phyloP scores from a whole-genome alignment of 1,284 basidiomycete genomes.

The Ustilago shanxiensis region DNA sequence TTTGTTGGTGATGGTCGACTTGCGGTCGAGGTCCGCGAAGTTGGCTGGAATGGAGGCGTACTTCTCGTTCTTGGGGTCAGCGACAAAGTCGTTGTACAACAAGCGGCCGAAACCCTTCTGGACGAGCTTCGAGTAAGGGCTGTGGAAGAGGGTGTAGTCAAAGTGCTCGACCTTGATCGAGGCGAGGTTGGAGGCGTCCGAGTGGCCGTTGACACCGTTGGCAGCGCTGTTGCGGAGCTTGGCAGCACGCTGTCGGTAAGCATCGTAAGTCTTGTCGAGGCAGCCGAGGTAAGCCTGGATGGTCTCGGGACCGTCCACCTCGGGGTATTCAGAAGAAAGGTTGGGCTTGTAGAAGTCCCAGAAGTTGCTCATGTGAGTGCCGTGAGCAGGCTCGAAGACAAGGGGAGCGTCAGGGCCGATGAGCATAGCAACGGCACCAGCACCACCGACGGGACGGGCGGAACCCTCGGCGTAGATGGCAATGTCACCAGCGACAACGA shows the following conservation, averaged over 20 bases:
- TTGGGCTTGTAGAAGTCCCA: conserved; percentile 75
- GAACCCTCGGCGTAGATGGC: conserved; percentile 97
- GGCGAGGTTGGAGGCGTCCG: conserved; percentile 51
- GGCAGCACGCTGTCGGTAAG: conserved; percentile 86
- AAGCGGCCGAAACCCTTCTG: conserved; percentile 97
- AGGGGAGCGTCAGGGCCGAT: conserved; percentile 96
- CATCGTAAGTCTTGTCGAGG: conserved; percentile 88
- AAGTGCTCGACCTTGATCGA: conserved; percentile 80
- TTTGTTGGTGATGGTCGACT: conserved; percentile 82
- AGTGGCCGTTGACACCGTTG: conserved; percentile 50
- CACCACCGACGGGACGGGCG: conserved; percentile 95
- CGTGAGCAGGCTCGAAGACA: conserved; percentile 94
- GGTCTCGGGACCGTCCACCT: conserved; percentile 96
- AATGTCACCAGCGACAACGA: conserved; percentile 97
- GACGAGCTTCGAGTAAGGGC: conserved; percentile 96
- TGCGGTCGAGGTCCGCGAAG: conserved; percentile 77
- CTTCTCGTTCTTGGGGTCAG: conserved; percentile 79
- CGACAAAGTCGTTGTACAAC: conserved; percentile 90
- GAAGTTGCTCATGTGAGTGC: conserved; percentile 96
- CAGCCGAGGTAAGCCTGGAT: conserved; percentile 95
- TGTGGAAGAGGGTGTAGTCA: conserved; percentile 87
- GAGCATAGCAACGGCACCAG: conserved; percentile 92
- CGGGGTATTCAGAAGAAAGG: conserved; percentile 81
- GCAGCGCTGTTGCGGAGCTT: conserved; percentile 69
- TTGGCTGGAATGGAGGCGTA: conserved; percentile 79